Base-by-base conservation (phyloP, 306 rosid species). In the Mucuna pruriens region DNA sequence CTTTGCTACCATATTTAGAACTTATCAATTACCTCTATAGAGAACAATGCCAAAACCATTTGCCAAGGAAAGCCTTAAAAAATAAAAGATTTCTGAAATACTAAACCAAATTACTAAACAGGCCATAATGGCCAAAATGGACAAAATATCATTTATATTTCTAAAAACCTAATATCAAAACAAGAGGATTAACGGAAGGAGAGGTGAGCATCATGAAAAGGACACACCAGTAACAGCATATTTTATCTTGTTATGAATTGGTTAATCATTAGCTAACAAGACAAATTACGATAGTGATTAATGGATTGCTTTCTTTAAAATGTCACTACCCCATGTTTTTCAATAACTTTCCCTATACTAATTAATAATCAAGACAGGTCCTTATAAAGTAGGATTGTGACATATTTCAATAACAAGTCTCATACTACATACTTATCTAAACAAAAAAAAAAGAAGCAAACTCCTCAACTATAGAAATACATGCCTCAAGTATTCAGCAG, bases 241-340 rank as follows among this genome's bases (percentile, higher is more conserved):
- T 36, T 36, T 36, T 29, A 19, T 20, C 49, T 20, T 66, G 72
- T 9, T 16, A 10, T 15, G 23, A 62, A 62, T 4, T 62, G 23
- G 44, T 62, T 62, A 20, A 55, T 55, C 62, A 55, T 55, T 55
- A 62, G 44, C 68, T 62, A 31, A 31, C 49, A 66, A 66, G 72
- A 66, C 17, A 17, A 66, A 40, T 15, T 22, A 67, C 6, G 4
- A 38, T 22, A 22, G 34, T 9, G 19, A 42, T 5, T 39, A 19
- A 65, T 38, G 13, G 16, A 19, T 66, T 67, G 13, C 11, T 19
- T 17, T n/a, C n/a, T 31, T 11, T 2, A 49, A 17, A 49, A 29
- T 71, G 9, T 29, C 5, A 29, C 11, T 40, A 67, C 5, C 4
- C 9, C 12, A 42, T 68, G 19, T 29, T 55, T 49, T 46, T n/a